Percentiles rank a stretch among this genome's conserved stretches.
phyloP scores from a whole-genome alignment of 352 stramenopile species.

The Lagenidium giganteum region DNA sequence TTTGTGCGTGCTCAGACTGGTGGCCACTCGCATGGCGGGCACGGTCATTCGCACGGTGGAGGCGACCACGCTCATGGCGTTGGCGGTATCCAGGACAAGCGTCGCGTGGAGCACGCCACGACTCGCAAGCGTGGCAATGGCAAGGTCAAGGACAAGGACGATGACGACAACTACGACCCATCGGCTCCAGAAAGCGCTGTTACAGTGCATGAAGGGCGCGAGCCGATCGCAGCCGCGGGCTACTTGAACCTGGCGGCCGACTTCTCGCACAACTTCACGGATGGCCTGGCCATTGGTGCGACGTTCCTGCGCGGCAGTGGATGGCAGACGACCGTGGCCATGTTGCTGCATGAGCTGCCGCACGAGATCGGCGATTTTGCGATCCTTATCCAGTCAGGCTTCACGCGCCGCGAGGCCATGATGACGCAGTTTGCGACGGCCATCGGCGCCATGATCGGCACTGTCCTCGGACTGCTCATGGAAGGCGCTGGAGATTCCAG shows the following conservation, averaged over 20 bases:
- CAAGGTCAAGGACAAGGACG: constrained; percentile 19
- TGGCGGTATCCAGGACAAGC: constrained; percentile 9
- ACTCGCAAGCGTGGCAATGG: constrained; percentile 29
- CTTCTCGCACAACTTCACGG: constrained; percentile 92
- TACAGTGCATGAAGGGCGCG: no score
- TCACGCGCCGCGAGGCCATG: constrained; percentile 87
- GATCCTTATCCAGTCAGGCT: constrained; percentile 89
- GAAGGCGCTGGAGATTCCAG: constrained; percentile 61
- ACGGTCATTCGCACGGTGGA: constrained; percentile 15
- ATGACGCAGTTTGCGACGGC: constrained; percentile 89
- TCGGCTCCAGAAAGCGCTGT: neutral
- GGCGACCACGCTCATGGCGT: constrained; percentile 27
- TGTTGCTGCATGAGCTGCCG: constrained; percentile 88
- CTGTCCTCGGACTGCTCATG: constrained; percentile 77
- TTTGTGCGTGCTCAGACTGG: constrained; percentile 67
- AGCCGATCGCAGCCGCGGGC: constrained; percentile 68
- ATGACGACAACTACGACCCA: constrained; percentile 9
- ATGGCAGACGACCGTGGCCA: constrained; percentile 83
- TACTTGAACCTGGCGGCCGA: constrained; percentile 91
- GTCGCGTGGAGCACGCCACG: no score
- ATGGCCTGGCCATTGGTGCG: constrained; percentile 90
- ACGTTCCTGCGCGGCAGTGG: constrained; percentile 78
- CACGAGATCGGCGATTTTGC: constrained; percentile 92
- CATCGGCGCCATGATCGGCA: constrained; percentile 88
- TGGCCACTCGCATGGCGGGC: constrained; percentile 18